Evolutionary conservation across 306 rosid genomes (phyloP).

Genomic region (Trifolium subterraneum): DNA sequence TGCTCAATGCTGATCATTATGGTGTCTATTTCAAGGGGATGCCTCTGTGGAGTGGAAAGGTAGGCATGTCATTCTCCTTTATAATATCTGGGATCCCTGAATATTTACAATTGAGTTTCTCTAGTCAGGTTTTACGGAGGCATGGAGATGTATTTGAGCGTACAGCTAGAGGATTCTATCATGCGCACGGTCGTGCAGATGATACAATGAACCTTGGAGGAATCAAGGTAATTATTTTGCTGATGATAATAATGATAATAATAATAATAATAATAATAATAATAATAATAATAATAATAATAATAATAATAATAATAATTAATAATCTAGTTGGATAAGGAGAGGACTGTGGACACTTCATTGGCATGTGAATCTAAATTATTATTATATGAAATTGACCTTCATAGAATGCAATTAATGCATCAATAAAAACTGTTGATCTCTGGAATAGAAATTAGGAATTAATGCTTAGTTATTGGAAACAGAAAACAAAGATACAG

Average conservation of each 20-base stretch:
- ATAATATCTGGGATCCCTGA: constrained; percentile 27
- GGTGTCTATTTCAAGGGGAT: constrained; percentile 85
- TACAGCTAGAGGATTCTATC: constrained; percentile 79
- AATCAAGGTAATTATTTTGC: constrained; percentile 69
- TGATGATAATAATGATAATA: neutral
- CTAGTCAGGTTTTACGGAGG: constrained; percentile 75
- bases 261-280: no score
- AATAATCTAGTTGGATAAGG: no score
- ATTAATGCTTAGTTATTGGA: neutral
- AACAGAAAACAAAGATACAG: neutral
- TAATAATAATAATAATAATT: neutral
- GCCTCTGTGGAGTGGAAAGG: constrained; percentile 87
- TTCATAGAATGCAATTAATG: neutral
- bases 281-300: neutral
- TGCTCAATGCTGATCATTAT: constrained; percentile 89
- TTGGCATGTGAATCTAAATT: constrained; percentile 5
- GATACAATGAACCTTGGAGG: constrained; percentile 99
- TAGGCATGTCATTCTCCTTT: constrained; percentile 45
- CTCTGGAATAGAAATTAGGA: constrained; percentile 1
- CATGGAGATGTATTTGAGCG: constrained; percentile 95
- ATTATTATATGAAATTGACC: neutral
- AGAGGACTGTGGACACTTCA: constrained; percentile 17
- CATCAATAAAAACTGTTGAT: constrained; percentile 5
- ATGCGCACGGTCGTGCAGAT: constrained; percentile 96
- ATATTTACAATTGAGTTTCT: constrained; percentile 31